Evolutionary conservation across 352 stramenopile species (phyloP), one percentile per base, ranked within the genome.

Genomic region (Phytopythium ostracodes): DNA sequence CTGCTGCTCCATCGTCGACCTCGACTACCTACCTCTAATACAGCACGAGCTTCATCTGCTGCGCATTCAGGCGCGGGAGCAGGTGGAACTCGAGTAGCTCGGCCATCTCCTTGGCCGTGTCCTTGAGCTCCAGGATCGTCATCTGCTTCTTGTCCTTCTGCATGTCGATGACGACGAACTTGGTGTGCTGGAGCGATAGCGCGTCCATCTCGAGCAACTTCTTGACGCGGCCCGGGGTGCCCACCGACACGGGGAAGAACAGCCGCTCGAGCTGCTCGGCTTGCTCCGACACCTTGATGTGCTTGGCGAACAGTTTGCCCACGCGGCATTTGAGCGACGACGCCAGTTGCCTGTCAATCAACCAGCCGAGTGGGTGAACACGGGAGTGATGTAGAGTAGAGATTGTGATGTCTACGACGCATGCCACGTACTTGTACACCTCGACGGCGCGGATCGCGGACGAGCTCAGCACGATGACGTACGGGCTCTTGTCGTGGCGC

Each of bases 301-400:
- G 92, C 65, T 98, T 98, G 51, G 80, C 89, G 75, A 98, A 98
- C n/a, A 98, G 79, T 71, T 98, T 98, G 46, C 89, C 94, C n/a
- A 96, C 77, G 27, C 92, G 91, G 62, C 95, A 89, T 65, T 97
- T 94, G 59, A 98, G 87, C 15, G 75, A 73, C 43, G 77, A 70
- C 42, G 79, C 71, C 60, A 96, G 68, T 59, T 88, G 77, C 58
- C 83, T 92, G 60, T 0, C 47, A 38, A 27, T 47, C 25, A 24
- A 75, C n/a, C n/a, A n/a, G n/a, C n/a, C n/a, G n/a, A n/a, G n/a
- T n/a, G n/a, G n/a, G n/a, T n/a, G n/a, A n/a, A n/a, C n/a, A n/a
- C n/a, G n/a, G n/a, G n/a, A n/a, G n/a, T n/a, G n/a, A n/a, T n/a
- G n/a, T n/a, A n/a, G n/a, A n/a, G n/a, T n/a, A n/a, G n/a, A n/a